Evolutionary conservation across 2,329 filamentous ascomycete genomes (phyloP).

Genomic region (Epichloe brachyelytri): DNA sequence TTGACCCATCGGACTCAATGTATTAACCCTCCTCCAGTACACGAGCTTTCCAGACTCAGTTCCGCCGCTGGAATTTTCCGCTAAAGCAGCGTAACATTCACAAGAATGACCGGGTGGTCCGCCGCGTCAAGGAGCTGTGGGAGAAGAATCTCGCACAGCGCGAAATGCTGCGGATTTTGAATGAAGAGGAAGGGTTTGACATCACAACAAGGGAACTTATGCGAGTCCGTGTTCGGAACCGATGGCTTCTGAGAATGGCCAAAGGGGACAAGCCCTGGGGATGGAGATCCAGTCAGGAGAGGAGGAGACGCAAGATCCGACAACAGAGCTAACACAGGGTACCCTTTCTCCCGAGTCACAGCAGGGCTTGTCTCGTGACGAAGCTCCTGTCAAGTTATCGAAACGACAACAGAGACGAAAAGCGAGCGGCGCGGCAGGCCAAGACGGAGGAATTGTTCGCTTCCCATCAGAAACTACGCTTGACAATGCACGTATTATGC

Average conservation of each 20-base stretch:
- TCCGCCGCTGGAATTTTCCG: constrained; percentile 69
- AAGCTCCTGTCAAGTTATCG: constrained; percentile 1
- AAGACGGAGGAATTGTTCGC: constrained; percentile 54
- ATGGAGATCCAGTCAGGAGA: constrained; percentile 7
- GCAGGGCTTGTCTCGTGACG: neutral
- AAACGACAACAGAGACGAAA: constrained; percentile 53
- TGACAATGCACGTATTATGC: constrained; percentile 60
- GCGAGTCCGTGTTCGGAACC: constrained; percentile 54
- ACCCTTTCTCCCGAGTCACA: neutral
- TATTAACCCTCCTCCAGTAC: constrained; percentile 37
- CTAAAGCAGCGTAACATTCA: constrained; percentile 60
- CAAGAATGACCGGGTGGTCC: constrained; percentile 53
- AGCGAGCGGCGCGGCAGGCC: constrained; percentile 44
- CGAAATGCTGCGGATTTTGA: constrained; percentile 60
- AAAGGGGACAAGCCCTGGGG: constrained; percentile 25
- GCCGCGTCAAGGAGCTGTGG: constrained; percentile 65
- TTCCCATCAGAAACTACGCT: constrained; percentile 77
- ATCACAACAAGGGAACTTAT: constrained; percentile 61
- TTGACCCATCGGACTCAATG: neutral
- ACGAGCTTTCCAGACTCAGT: constrained; percentile 63
- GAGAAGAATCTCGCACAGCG: constrained; percentile 57
- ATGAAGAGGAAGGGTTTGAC: constrained; percentile 55
- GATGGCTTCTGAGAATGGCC: constrained; percentile 51
- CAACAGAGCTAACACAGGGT: neutral
- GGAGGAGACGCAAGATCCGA: neutral